phyloP scores from a whole-genome alignment of 2,329 filamentous ascomycete genomes.

The Alternaria solani region DNA sequence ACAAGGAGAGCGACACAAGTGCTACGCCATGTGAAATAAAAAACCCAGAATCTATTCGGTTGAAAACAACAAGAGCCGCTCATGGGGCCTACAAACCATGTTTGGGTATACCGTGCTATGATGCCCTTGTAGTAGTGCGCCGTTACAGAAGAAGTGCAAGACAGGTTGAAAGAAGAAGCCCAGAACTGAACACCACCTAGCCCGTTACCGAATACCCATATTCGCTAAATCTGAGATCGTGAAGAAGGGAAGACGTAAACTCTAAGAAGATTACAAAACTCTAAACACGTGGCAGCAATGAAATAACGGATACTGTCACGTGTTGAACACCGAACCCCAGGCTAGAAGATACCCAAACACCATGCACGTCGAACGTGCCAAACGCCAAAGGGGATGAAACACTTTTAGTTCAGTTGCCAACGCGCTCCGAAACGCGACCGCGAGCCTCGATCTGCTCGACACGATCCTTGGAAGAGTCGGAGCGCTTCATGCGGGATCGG shows the following conservation, averaged over 20 bases:
- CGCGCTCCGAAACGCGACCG: constrained; percentile 26
- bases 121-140: constrained; percentile 16
- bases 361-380: background rate
- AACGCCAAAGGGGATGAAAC: constrained; percentile 5
- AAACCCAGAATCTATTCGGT: constrained; percentile 4
- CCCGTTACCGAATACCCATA: background rate
- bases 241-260: background rate
- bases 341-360: background rate
- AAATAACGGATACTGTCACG: background rate
- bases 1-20: background rate
- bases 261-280: constrained; percentile 1
- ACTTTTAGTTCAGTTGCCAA: constrained; percentile 22
- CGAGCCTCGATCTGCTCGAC: constrained; percentile 28
- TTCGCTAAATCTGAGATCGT: background rate
- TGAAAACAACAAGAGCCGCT: constrained; percentile 4
- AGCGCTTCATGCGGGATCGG: constrained; percentile 18
- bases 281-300: background rate
- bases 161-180: background rate
- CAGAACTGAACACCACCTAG: background rate
- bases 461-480: constrained; percentile 17
- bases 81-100: constrained; percentile 2
- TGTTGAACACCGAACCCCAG: background rate
- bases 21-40: constrained; percentile 6
- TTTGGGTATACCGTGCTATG: constrained; percentile 24
- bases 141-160: constrained; percentile 6